Evolutionary conservation across 371 early-diverging fungal species (phyloP), one percentile per base, ranked within the genome.

Genomic region (Rhizopus delemar): DNA sequence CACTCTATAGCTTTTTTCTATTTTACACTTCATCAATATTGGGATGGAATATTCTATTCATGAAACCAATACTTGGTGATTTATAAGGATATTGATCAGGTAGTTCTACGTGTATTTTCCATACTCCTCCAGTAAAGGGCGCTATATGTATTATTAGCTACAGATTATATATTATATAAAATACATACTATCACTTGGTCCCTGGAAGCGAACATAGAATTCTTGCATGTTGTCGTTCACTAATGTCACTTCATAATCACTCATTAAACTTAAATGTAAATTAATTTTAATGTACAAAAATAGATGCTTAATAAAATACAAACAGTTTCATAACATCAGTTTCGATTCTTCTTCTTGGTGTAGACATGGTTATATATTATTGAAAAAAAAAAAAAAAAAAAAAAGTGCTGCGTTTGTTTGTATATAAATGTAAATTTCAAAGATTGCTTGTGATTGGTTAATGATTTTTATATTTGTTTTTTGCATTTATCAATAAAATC

Each of bases 61-160:
- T 91, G 73, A 99, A 99, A 33, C 99, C 99, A 68, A 99, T 98
- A 51, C 97, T 97, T 36, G 99, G 99, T 31, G 97, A 96, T 80
- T 97, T 97, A 86, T 96, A 99, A 8, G 99, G 99, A 72, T 99
- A 99, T 65, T 98, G 96, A 76, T 97, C 95, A 16, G 99, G 99
- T 39, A 99, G 82, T 74, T 97, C 95, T 16, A 99, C 98, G 75
- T 95, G 97, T 13, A 99, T 85, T 71, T 94, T 97, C 95, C 99
- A 99, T 41, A 93, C 86, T 15, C 98, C 99, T 39, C 91, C 92
- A 13, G 79, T 79, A 76, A 96, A 99, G 22, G 98, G 98, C 5
- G 99, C 97, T 90, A 22, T 22, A 22, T 22, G 22, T 22, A 22
- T 22, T 22, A 22, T 22, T 22, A 22, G 22, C 22, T 22, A 22